Evolutionary conservation across 148 eudicot species (phyloP), one percentile per base, ranked within the genome.

Genomic region (Fallopia convolvulus): DNA sequence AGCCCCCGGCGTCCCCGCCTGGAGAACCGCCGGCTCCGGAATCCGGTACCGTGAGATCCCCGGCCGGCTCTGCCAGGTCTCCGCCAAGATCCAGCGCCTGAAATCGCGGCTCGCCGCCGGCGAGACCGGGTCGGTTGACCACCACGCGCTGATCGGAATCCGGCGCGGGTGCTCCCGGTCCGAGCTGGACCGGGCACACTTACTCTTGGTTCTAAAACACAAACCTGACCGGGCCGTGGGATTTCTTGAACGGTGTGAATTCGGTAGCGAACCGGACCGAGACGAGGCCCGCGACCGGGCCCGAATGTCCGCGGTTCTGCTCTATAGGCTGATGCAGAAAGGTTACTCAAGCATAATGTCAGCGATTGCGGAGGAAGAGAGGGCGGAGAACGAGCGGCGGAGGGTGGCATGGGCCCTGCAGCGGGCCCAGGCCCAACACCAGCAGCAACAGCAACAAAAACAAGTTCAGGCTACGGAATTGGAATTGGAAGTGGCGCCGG

Each of bases 131-230:
- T 92, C 87, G 61, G 97, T 95, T 8, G 99, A 95, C 83, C 85
- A 92, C 68, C 86, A 91, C 42, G 90, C 84, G 7, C 81, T 95
- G 60, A 88, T 95, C 66, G 99, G 99, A 40, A 75, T 95, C 75
- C 79, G 91, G 44, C 77, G 91, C 23, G 99, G 94, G 1, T 92
- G 99, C 72, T 89, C 97, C 1, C 83, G 93, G 76, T 91, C 99
- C 2, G 99, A 95, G 53, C 75, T 95, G 46, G 94, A 91, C 79
- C 84, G 97, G 77, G 97, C 99, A 6, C 96, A 95, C 85, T 84
- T 95, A 76, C 76, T 95, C 44, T 83, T 95, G 21, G 85, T 82
- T 17, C 44, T 95, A 52, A 86, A 88, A 65, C 97, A 95, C 76
- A 95, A 95, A 80, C 99, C 99, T 2, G 97, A 95, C 74, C 91